phyloP scores from a whole-genome alignment of 164 flowering plant species.

The Houttuynia cordata region DNA sequence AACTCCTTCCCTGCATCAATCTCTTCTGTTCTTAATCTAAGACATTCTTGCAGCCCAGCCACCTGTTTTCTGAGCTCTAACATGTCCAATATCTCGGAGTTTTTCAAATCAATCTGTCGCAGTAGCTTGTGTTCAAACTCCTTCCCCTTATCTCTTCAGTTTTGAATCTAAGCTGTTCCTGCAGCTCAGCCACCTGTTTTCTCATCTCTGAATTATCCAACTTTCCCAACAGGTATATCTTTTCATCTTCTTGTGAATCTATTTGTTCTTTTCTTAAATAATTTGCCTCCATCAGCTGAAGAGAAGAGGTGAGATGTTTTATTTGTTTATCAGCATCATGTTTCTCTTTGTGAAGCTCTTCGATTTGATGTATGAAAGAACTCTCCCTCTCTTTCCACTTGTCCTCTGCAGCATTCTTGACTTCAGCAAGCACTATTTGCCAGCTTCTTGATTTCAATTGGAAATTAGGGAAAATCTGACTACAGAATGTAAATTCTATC shows the following conservation, averaged over 20 bases:
- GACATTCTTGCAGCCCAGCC: conserved; percentile 25
- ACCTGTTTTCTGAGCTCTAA: conserved; percentile 17
- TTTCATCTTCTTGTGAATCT: conserved; percentile 23
- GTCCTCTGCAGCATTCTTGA: conserved; percentile 42
- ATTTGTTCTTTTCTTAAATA: conserved; percentile 7
- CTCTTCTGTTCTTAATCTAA: conserved; percentile 20
- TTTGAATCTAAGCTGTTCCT: conserved; percentile 16
- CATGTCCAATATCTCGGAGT: background rate
- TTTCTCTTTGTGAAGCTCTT: conserved; percentile 40
- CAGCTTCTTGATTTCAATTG: conserved; percentile 36
- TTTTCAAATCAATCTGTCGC: conserved; percentile 1
- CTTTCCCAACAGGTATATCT: no score
- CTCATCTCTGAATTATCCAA: conserved; percentile 7
- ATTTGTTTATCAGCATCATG: conserved; percentile 33
- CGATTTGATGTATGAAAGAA: conserved; percentile 28
- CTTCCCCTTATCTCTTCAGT: conserved; percentile 7
- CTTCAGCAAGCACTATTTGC: conserved; percentile 33
- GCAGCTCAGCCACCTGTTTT: conserved; percentile 19
- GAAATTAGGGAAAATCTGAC: conserved; percentile 57
- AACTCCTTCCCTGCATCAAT: conserved; percentile 20
- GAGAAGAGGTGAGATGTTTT: conserved; percentile 17
- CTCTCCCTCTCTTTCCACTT: conserved; percentile 46
- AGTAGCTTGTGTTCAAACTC: background rate
- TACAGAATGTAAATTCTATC: conserved; percentile 72
- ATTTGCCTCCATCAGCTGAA: conserved; percentile 28